Evolutionary conservation across 495 filamentous ascomycete genomes (phyloP), one percentile per base, ranked within the genome.

Genomic region (Penicillium steckii): DNA sequence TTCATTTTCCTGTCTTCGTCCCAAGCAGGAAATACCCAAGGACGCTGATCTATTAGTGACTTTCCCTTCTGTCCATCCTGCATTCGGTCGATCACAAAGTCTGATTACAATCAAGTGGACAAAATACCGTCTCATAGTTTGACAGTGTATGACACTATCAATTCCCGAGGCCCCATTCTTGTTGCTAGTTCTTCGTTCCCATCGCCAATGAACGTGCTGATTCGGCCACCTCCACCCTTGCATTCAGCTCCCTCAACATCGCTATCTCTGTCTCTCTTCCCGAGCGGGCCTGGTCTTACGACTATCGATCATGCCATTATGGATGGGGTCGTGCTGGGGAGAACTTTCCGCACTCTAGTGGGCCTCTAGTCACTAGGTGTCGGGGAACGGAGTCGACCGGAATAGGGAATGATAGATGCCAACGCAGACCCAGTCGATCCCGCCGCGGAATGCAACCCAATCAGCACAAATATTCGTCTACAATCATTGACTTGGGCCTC

Each of bases 81-180:
- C 38, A 41, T 41, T 23, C 18, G 38, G 18, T 8, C 21, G 8
- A n/a, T 23, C 38, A 23, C 38, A 41, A 29, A 5, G 6, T 29
- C 27, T 5, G 5, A 6, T 29, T 5, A 6, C 12, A 6, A 6
- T 5, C 27, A 6, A 5, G 27, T 12, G 27, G 27, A 29, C 12
- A 12, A 5, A 29, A 6, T 12, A 12, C 27, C 24, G n/a, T n/a
- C 44, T n/a, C 22, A 29, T 47, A 33, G 21, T 32, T 46, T 46
- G n/a, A 19, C 27, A 32, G 57, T 60, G 57, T 50, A 60, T 56
- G 57, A 60, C 57, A 56, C 57, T 52, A 55, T 53, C 46, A 50
- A 15, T 15, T 10, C 27, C 18, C 40, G 42, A 44, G 40, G 33
- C 46, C 44, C 46, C 32, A 60, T 56, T 42, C n/a, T 26, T n/a